phyloP scores from a whole-genome alignment of 169 alveolate genomes.

The Perkinsus olseni region DNA sequence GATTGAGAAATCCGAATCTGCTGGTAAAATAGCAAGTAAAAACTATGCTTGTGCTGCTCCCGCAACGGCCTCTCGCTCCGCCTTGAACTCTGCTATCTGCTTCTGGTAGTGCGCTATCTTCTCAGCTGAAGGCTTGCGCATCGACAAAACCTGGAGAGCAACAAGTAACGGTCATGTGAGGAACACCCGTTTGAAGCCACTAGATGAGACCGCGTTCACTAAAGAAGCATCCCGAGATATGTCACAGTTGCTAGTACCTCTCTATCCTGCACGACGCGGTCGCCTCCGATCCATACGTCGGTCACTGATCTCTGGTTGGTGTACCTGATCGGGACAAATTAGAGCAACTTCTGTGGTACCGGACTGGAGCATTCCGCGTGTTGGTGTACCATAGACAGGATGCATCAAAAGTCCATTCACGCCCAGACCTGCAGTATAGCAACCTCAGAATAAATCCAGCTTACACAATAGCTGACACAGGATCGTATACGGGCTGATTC shows the following conservation, averaged over 20 bases:
- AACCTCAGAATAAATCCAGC: neutral
- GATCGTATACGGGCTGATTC: conserved; percentile 13
- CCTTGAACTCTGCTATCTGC: neutral
- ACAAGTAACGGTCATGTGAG: neutral
- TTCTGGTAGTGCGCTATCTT: neutral
- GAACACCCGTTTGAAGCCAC: neutral
- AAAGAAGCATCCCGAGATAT: too few relatives aligned
- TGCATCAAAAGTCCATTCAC: neutral
- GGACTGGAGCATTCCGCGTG: neutral
- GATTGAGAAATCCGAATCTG: neutral
- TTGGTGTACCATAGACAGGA: neutral
- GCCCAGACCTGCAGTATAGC: neutral
- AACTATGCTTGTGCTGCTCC: neutral
- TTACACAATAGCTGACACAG: conserved; percentile 5
- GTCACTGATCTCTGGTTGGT: neutral
- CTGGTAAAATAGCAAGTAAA: neutral
- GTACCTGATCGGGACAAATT: neutral
- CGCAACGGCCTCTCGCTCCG: neutral
- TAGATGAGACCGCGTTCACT: neutral
- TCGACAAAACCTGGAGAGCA: neutral
- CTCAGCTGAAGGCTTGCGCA: neutral
- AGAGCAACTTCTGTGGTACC: neutral
- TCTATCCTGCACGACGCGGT: neutral
- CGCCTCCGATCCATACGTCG: conserved; percentile 20
- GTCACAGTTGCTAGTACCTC: neutral